Percentiles rank a stretch among this genome's conserved stretches.
Evolutionary conservation across 2,329 filamentous ascomycete genomes (phyloP).

Genomic region (Dothidotthia symphoricarpi): DNA sequence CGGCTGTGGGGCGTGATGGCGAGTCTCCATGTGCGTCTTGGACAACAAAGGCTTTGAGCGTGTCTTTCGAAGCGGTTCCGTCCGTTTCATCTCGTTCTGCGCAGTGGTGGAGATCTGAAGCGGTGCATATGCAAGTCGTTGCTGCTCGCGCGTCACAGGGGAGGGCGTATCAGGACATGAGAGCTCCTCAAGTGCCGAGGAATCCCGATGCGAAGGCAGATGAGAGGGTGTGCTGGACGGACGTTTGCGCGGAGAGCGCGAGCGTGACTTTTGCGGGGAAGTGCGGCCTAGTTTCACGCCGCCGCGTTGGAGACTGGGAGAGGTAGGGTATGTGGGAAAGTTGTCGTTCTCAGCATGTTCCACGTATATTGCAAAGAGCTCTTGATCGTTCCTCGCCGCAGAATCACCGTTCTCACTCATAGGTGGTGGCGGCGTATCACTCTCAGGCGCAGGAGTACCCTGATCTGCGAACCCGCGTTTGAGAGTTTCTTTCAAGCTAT

Average conservation of each 20-base stretch:
- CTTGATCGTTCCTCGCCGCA: too few relatives aligned
- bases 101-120: neutral
- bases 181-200: neutral
- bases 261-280: slow-evolving; percentile 1
- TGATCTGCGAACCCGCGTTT: slow-evolving; percentile 3
- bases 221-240: slow-evolving; percentile 1
- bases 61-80: slow-evolving; percentile 3
- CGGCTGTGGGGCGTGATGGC: neutral
- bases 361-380: slow-evolving; percentile 2
- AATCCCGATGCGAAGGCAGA: slow-evolving; percentile 3
- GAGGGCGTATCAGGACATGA: slow-evolving; percentile 23
- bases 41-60: too few relatives aligned
- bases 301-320: neutral
- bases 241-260: slow-evolving; percentile 1
- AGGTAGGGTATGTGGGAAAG: neutral
- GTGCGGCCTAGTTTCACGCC: neutral
- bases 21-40: neutral
- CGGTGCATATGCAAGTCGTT: slow-evolving; percentile 13
- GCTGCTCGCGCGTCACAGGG: slow-evolving; percentile 18
- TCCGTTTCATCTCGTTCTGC: neutral
- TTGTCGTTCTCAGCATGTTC: neutral
- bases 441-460: slow-evolving; percentile 1
- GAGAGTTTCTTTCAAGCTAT: slow-evolving; percentile 11
- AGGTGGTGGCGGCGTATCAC: too few relatives aligned
- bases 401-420: too few relatives aligned